A percentile compares a stretch with the other conserved stretches of the same genome.
These are phyloP conservation scores for Lepidopterella palustris DNA, from an alignment of 495 filamentous ascomycete species.

Conservation along the genomic window DNA sequence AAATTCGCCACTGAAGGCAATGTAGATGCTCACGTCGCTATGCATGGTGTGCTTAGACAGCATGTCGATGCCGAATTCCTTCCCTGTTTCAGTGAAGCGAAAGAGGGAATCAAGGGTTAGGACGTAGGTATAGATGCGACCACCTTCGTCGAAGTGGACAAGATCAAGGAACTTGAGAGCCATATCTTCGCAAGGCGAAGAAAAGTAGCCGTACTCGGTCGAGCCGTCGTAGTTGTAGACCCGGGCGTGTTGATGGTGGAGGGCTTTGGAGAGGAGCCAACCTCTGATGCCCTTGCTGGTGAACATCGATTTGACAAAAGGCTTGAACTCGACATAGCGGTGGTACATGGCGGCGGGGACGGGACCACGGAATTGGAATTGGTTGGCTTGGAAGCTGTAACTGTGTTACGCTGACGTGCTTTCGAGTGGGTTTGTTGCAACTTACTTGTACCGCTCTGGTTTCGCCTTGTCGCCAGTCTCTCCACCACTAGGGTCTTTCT, in stretches of 20 bases:
- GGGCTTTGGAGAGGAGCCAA: slow-evolving; percentile 68
- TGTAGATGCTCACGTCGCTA: slow-evolving; percentile 79
- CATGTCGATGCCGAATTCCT: slow-evolving; percentile 88
- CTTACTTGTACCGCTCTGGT: slow-evolving; percentile 69
- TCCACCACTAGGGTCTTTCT: slow-evolving; percentile 53
- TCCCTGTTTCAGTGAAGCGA: slow-evolving; percentile 89
- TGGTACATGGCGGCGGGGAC: slow-evolving; percentile 75
- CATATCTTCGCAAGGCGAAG: slow-evolving; percentile 50
- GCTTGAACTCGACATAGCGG: slow-evolving; percentile 85
- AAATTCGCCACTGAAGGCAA: slow-evolving; percentile 89
- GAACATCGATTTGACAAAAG: slow-evolving; percentile 87
- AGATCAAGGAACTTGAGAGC: slow-evolving; percentile 76
- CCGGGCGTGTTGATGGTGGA: slow-evolving; percentile 82
- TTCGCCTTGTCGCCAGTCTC: slow-evolving; percentile 23
- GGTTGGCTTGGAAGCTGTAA: slow-evolving; percentile 81
- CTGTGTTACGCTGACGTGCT: background rate
- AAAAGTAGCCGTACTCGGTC: slow-evolving; percentile 61
- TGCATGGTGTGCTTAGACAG: slow-evolving; percentile 95
- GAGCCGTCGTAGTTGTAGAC: slow-evolving; percentile 79
- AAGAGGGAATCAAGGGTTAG: slow-evolving; percentile 78
- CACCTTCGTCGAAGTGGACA: slow-evolving; percentile 76
- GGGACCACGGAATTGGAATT: slow-evolving; percentile 80
- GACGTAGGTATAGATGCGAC: slow-evolving; percentile 86
- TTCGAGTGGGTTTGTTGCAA: slow-evolving; percentile 9
- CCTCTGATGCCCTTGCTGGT: slow-evolving; percentile 67